phyloP scores from a whole-genome alignment of 2,329 filamentous ascomycete species.

The Pestalotiopsis sp. region DNA sequence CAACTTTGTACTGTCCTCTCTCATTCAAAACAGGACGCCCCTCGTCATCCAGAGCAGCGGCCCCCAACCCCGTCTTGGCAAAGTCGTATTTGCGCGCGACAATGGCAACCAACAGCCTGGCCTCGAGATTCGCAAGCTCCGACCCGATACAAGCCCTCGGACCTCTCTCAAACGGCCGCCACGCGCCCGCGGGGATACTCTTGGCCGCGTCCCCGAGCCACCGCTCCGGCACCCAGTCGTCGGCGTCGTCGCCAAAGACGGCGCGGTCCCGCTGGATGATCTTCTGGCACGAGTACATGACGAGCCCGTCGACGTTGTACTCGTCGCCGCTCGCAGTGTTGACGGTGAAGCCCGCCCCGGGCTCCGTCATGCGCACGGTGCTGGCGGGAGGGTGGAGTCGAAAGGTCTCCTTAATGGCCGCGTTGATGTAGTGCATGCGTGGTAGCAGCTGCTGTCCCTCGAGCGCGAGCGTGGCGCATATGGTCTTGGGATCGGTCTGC shows the following conservation, averaged over 20 bases:
- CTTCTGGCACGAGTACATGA: slow-evolving; percentile 18
- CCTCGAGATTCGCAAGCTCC: slow-evolving; percentile 42
- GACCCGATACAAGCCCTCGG: slow-evolving; percentile 54
- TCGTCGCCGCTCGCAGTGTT: slow-evolving; percentile 18
- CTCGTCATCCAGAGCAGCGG: slow-evolving; percentile 12
- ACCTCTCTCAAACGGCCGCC: slow-evolving; percentile 45
- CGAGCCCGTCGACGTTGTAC: slow-evolving; percentile 21
- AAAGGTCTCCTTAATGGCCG: slow-evolving; percentile 19
- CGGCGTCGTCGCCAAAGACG: slow-evolving; percentile 18
- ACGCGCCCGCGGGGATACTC: not conserved
- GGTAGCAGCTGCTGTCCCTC: slow-evolving; percentile 12
- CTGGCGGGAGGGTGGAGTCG: slow-evolving; percentile 19
- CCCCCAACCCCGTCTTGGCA: slow-evolving; percentile 14
- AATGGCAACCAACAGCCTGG: slow-evolving; percentile 17
- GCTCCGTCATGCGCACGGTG: slow-evolving; percentile 14
- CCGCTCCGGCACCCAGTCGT: slow-evolving; percentile 25
- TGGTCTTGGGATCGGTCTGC: not conserved
- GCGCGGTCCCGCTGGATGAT: slow-evolving; percentile 18
- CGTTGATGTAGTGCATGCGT: slow-evolving; percentile 18
- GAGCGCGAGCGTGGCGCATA: slow-evolving; percentile 13
- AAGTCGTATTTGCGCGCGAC: slow-evolving; percentile 16
- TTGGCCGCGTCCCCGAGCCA: slow-evolving; percentile 16
- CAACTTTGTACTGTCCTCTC: not conserved
- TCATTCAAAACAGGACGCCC: slow-evolving; percentile 12
- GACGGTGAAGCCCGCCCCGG: slow-evolving; percentile 17